These are phyloP conservation scores for Paecilomyces variotii DNA, from an alignment of 2,329 filamentous ascomycete genomes.

Conservation along the genomic window DNA sequence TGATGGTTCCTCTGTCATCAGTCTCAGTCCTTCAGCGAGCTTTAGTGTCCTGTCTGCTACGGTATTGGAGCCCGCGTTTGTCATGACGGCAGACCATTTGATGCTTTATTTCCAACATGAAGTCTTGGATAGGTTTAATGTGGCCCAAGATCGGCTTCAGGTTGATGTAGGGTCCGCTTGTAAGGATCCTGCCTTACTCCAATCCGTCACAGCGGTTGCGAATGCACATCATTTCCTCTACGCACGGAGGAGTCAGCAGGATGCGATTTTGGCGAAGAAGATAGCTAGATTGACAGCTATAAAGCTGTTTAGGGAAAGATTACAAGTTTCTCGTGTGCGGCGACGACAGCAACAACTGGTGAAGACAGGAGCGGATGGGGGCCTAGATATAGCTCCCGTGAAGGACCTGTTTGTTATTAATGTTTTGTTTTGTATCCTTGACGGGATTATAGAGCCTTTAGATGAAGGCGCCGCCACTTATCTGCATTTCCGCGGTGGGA, in stretches of 20 bases:
- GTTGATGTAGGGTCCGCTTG: constrained; percentile 7
- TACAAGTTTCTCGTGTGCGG: constrained; percentile 26
- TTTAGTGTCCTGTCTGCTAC: not conserved
- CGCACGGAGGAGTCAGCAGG: constrained; percentile 1
- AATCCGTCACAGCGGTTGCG: constrained; percentile 9
- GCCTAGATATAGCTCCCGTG: constrained; percentile 9
- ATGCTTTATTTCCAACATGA: constrained; percentile 10
- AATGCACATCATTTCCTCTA: constrained; percentile 9
- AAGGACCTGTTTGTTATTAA: constrained; percentile 35
- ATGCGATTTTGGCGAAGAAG: constrained; percentile 4
- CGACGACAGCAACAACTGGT: constrained; percentile 5
- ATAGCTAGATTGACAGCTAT: constrained; percentile 7
- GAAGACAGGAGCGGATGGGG: not conserved
- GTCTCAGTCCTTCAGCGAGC: not conserved
- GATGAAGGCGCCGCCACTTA: constrained; percentile 24
- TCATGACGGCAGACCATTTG: constrained; percentile 5
- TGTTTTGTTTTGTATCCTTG: constrained; percentile 36
- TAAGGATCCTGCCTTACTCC: constrained; percentile 7
- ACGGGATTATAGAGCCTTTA: constrained; percentile 31
- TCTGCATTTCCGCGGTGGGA: constrained; percentile 29
- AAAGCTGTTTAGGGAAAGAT: constrained; percentile 15
- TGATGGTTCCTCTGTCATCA: not conserved
- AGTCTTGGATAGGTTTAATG: constrained; percentile 7
- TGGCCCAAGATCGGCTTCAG: constrained; percentile 5
- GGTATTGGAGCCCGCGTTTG: not conserved